Evolutionary conservation across 495 filamentous ascomycete genomes (phyloP).

Genomic region (Hypoxylon intermedium): DNA sequence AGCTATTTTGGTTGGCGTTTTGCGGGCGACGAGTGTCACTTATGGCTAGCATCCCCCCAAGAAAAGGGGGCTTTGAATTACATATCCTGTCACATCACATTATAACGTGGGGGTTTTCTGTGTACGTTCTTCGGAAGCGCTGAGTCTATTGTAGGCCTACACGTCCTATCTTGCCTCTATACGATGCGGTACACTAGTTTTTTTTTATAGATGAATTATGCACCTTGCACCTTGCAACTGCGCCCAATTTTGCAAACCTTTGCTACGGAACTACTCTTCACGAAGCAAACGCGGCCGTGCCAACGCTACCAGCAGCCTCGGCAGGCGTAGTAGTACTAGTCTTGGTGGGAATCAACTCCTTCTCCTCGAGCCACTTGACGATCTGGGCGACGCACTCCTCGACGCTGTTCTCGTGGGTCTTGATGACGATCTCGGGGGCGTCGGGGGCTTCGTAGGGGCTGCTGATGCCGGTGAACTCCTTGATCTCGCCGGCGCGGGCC

Average conservation of each 20-base stretch:
- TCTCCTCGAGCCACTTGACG: conserved; percentile 74
- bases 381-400: conserved; percentile 87
- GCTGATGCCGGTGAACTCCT: conserved; percentile 94
- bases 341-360: conserved; percentile 50
- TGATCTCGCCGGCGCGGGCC: conserved; percentile 88
- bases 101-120: conserved; percentile 6
- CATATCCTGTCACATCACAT: conserved; percentile 24
- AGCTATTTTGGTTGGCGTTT: conserved; percentile 22
- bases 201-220: background rate
- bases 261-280: conserved; percentile 30
- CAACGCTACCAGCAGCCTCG: conserved; percentile 18
- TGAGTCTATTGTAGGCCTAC: conserved; percentile 11
- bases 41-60: conserved; percentile 23
- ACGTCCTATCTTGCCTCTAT: conserved; percentile 3
- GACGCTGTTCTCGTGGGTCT: conserved; percentile 76
- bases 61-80: conserved; percentile 18
- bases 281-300: conserved; percentile 26
- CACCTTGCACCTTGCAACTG: too few species aligned
- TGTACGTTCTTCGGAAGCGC: conserved; percentile 21
- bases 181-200: background rate
- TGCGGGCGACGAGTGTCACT: conserved; percentile 20
- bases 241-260: too few species aligned
- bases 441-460: conserved; percentile 93
- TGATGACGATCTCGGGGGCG: conserved; percentile 83
- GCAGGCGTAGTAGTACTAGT: conserved; percentile 32